Base-by-base conservation (phyloP, 1,284 basidiomycete genomes). In the Cutaneotrichosporon curvatum region DNA sequence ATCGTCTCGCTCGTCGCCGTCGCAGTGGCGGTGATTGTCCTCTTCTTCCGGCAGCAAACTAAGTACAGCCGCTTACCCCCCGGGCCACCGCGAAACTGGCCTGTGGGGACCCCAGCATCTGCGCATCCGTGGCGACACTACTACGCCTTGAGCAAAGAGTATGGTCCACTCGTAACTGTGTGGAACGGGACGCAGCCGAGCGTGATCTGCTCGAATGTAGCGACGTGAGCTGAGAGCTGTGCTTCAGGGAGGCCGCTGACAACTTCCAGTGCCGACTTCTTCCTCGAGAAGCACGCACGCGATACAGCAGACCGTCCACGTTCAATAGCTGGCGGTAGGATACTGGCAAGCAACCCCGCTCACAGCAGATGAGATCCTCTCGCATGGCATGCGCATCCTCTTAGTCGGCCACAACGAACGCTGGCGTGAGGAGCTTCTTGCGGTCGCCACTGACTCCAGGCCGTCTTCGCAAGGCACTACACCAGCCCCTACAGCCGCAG, bases 221-320 rank as follows among this genome's bases (percentile, higher is more conserved):
- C 32, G n/a, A 23, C 32, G 32, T 34, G 32, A 34, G 32, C n/a
- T 7, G 32, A 28, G 25, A 28, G 12, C 12, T 28, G 25, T 28
- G 8, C 12, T 28, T 7, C 8, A 28, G 25, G 8, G 25, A 28
- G 8, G 25, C 12, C 12, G 25, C 25, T 28, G 25, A 28, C 12
- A n/a, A n/a, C n/a, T n/a, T n/a, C n/a, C 25, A 23, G 31, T 2
- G 42, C 43, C 6, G 23, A 40, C 15, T 48, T 31, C 11, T 38
- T 80, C 44, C 71, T 81, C 72, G 79, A 80, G 60, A 77, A 77
- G 51, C 73, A 79, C 44, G 77, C 78, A 0, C 74, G 74, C 0
- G 57, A 56, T 6, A 69, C 76, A 14, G 73, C 73, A 0, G 79
- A 81, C 54, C 59, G 79, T 21, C 79, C 79, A 1, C 56, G 61